Base-by-base conservation (phyloP, 2,329 filamentous ascomycete species). In the Aspergillus sp. region DNA sequence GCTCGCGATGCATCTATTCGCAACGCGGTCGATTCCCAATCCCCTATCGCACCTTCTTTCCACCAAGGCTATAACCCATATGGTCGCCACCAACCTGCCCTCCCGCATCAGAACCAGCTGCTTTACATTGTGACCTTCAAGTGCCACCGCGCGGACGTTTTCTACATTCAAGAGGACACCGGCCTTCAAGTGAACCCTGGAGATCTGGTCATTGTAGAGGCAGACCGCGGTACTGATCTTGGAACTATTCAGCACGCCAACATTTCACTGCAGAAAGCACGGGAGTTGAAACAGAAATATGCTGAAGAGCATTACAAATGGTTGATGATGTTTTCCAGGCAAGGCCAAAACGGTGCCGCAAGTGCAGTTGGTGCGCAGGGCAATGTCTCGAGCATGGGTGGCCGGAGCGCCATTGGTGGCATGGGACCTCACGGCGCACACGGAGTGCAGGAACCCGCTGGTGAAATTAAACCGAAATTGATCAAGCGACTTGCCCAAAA, bases 321-420 rank as follows among this genome's bases (percentile, higher is more conserved):
- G 91, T 83, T 99, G 53, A 96, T 98, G 90, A 95, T 98, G 90
- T 99, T 97, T 74, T 96, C 92, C 1, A 88, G 92, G 72, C 90
- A 86, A 70, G 90, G 77, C 64, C 81, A 72, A 62, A 73, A 73
- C 54, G 78, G 78, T 23, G 72, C 74, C 4, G 70, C 75, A 12
- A 75, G 72, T 52, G 71, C 73, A 5, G 70, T 75, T 47, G 75
- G 73, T 59, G 65, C 76, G 11, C 70, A 73, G 52, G 86, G 88
- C 27, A 79, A 87, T 52, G 82, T 88, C 75, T 83, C 87, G 9
- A 83, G 84, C 14, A 79, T 87, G 14, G 86, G 83, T 65, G 83
- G 85, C 46, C 86, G 85, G 55, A 89, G 88, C 68, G 86, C 89
- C 44, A 86, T 91, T 49, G 89, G 89, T 59, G 89, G 89, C 41